Conservation (phyloP, 352 stramenopile genomes). For the Pythium utonaiense region DNA sequence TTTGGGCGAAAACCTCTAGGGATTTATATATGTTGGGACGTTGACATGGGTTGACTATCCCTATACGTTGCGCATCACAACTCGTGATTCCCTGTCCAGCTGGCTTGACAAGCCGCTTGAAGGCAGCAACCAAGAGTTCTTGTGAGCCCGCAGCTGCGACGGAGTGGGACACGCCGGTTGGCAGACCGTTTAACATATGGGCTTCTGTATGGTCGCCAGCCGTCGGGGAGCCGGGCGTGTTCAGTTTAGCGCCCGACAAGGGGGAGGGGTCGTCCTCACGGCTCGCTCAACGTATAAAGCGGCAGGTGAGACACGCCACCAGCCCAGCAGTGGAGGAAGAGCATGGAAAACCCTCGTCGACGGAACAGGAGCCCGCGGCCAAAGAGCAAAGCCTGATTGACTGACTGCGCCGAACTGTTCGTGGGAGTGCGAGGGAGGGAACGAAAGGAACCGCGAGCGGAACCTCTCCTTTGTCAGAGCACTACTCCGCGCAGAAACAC, state of each 20-base stretch:
- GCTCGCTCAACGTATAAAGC: slow-evolving; percentile 26
- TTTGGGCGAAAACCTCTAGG: background rate
- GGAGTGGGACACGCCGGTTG: slow-evolving; percentile 7
- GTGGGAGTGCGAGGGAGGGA: background rate
- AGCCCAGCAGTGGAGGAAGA: slow-evolving; percentile 7
- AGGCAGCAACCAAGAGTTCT: background rate
- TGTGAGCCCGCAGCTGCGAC: background rate
- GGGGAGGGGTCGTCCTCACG: slow-evolving; percentile 11
- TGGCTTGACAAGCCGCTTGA: background rate
- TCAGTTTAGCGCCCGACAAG: slow-evolving; percentile 10
- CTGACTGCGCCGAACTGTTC: slow-evolving; percentile 4
- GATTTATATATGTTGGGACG: slow-evolving; percentile 24
- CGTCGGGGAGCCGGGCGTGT: slow-evolving; percentile 8
- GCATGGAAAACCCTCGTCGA: slow-evolving; percentile 19
- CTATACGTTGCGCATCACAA: background rate
- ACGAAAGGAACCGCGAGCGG: no score
- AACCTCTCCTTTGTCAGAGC: no score
- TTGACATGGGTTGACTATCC: slow-evolving; percentile 6
- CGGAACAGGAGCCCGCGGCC: background rate
- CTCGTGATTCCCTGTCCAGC: background rate
- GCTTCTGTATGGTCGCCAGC: slow-evolving; percentile 7
- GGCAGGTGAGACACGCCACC: slow-evolving; percentile 23
- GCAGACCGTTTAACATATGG: slow-evolving; percentile 1
- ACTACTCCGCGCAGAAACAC: no score
- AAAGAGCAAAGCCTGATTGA: slow-evolving; percentile 19